Base-by-base conservation (phyloP, 768 basidiomycete species). In the Roridomyces roridus region DNA sequence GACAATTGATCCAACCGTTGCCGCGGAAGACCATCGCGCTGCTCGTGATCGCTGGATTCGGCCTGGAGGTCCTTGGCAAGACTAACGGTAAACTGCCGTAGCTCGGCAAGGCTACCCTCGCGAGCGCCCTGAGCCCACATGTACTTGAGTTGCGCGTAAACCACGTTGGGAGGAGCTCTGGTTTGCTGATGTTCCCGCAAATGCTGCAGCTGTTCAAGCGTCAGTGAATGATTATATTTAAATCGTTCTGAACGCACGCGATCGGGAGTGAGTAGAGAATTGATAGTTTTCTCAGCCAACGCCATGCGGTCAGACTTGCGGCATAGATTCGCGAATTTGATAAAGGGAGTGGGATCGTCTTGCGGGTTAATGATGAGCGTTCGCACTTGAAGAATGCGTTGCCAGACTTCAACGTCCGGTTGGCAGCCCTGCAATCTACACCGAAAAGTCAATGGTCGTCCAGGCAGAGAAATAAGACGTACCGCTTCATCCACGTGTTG, bases 331-430 rank as follows among this genome's bases (percentile, higher is more conserved):
- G 96, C 95, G 67, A 99, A 98, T 73, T 97, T 95, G 73, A 99
- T 97, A 95, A 96, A 98, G 85, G 96, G 97, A 44, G 91, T 84
- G 35, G 92, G 93, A 68, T 98, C 95, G 64, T 97, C 94, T 58
- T 92, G 92, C 0, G 97, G 96, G 42, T 86, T 91, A 24, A 98
- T 78, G 25, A 99, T 95, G 48, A 98, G 80, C 0, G 95, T 94
- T 47, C 97, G 85, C 45, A 99, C 94, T 80, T 98, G 96, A 5
- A 99, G 80, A 50, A 98, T 93, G 20, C 96, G 87, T 71, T 98
- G 97, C 97, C 97, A 99, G 5, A 97, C 94, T 74, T 99, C 97
- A 34, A 99, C 97, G 62, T 98, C 97, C 21, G 94, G 93, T 68
- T 99, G 96, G 74, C 96, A 98, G 1, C 95, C 97, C 76, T 94